A percentile compares a stretch with the other conserved stretches of the same genome.
Conservation (phyloP, 2,329 filamentous ascomycete genomes). For the Neurospora sp. region DNA sequence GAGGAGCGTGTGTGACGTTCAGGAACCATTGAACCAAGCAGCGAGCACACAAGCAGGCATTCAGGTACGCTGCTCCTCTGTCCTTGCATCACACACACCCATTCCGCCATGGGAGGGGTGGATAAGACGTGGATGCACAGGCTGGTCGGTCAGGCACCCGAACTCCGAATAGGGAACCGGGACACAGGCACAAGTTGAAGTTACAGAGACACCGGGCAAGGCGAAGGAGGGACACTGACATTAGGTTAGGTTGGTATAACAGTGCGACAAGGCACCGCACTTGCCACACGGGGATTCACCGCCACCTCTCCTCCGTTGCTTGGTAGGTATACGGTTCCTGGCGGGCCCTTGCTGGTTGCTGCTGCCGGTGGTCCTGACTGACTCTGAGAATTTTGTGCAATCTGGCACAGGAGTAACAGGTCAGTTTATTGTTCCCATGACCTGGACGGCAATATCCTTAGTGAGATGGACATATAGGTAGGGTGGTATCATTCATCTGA, state of each 20-base stretch:
- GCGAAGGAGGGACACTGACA: not conserved
- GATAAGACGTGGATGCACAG: not conserved
- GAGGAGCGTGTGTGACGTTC: not conserved
- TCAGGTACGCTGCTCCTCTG: not conserved
- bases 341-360: not conserved
- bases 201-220: not conserved
- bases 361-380: not conserved
- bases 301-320: not conserved
- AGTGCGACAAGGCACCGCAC: not conserved
- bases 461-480: not conserved
- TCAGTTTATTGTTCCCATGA: not conserved
- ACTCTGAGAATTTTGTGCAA: not conserved
- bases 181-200: not conserved
- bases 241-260: not conserved
- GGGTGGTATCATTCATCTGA: not conserved
- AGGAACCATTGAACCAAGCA: not conserved
- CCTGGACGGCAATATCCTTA: not conserved
- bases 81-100: not conserved
- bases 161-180: not conserved
- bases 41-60: not conserved
- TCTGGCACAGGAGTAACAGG: not conserved
- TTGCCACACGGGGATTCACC: not conserved
- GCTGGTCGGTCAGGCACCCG: not conserved
- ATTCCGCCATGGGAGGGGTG: not conserved
- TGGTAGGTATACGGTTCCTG: not conserved